Base-by-base conservation (phyloP, 208 protist species). In the Zelonia costaricensis region DNA sequence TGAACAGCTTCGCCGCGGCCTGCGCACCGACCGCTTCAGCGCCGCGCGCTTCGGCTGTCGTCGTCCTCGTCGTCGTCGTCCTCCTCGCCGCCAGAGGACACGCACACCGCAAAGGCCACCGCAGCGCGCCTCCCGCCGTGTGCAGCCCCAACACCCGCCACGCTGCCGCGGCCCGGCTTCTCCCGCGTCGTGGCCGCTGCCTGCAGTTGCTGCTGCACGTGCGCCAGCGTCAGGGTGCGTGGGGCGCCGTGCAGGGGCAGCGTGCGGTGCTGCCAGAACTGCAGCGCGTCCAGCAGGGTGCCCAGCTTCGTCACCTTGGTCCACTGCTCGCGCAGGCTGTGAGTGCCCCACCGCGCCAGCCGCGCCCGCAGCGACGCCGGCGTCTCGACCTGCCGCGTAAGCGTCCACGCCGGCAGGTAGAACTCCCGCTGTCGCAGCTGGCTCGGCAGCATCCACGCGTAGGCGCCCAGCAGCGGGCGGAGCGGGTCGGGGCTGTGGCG, bases 281-380 rank as follows among this genome's bases (percentile, higher is more conserved):
- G 60, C 48, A 88, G 53, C 23, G 69, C 61, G 25, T 89, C 77
- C 13, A 90, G 60, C 36, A 89, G 55, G 0, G 78, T 78, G 33
- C 82, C 84, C 20, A 94, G 62, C 54, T 80, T 79, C 23, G 88
- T 94, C 13, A 82, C 69, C 56, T 94, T 94, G 2, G 88, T 80
- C 88, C 88, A 91, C 74, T 94, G 88, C 58, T 76, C 62, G 22
- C 77, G 59, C 33, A 91, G 74, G 43, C 84, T 81, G 44, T 83
- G 70, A 42, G 84, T 43, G 1, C 65, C 49, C 88, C 88, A 94
- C 15, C 49, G 67, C 43, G 55, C 33, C 18, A 84, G 48, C 10
- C 73, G 76, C 27, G 67, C 46, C 18, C 55, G 61, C 47, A 91
- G 51, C 40, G 82, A 81, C 15, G 58, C 64, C 6, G 62, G 59